Evolutionary conservation across 2,329 filamentous ascomycete species (phyloP), one percentile per base, ranked within the genome.

Genomic region (Tympanopsis confertula): DNA sequence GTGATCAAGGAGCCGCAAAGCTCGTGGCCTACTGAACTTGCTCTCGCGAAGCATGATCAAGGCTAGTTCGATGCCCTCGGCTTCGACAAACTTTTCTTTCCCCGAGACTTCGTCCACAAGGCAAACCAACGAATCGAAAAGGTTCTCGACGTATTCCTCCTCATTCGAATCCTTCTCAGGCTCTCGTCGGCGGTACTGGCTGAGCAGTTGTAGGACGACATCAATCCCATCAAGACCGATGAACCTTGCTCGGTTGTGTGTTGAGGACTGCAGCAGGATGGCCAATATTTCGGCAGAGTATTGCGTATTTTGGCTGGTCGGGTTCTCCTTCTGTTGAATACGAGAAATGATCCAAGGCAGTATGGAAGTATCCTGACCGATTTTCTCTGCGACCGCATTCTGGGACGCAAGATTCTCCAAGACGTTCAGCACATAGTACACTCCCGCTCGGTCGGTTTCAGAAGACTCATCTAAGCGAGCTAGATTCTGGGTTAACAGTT

Each of bases 131-230:
- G 80, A 76, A 51, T 94, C 88, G 55, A 98, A 98, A 1, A 95
- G 54, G 46, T 98, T 94, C 58, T 94, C 86, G 53, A 93, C 84
- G 54, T 85, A 95, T 61, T 98, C 91, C 53, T 94, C 88, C 56
- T 96, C 91, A 37, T 91, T 81, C 20, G 81, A 78, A 41, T 87
- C 86, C 51, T 84, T 89, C 36, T 78, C 73, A 0, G 91, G 91
- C 52, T 98, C 88, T 36, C 79, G 74, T 61, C 82, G 84, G 40
- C 91, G 78, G 60, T 96, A 98, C 1, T 79, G 66, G 2, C 88
- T 85, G 0, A 93, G 72, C 1, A 94, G 69, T 58, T 93, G 86
- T 13, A 98, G 76, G 47, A 94, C 66, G 3, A 71, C 57, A 49
- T 98, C 89, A 5, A 91, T 69, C 1, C 83, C 82, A 43, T 94